A percentile compares a stretch with the other conserved stretches of the same genome.
Conservation (phyloP, 495 filamentous ascomycete genomes). For the Podospora conica region DNA sequence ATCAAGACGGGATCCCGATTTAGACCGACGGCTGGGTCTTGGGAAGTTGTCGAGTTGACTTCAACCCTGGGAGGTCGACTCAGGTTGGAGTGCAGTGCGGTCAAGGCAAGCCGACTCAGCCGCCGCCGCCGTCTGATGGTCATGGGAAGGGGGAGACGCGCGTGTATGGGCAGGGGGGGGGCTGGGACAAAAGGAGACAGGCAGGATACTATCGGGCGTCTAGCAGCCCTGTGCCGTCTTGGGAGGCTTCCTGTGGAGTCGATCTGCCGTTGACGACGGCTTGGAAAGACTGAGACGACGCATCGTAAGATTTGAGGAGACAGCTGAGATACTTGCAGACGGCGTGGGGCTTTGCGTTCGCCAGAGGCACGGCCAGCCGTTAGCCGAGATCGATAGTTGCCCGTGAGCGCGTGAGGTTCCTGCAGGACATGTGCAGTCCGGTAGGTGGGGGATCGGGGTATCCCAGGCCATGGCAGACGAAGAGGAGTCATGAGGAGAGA, state of each 20-base stretch:
- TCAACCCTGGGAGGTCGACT: not conserved
- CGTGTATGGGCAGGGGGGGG: not conserved
- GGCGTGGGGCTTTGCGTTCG: not conserved
- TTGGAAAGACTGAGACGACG: not conserved
- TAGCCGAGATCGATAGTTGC: not conserved
- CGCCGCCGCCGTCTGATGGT: not conserved
- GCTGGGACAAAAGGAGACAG: not conserved
- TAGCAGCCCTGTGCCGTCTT: not conserved
- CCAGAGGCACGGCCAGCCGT: not conserved
- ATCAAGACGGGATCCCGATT: not conserved
- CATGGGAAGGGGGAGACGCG: not conserved
- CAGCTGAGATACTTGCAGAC: not conserved
- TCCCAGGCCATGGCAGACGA: not conserved
- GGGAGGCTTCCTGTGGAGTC: not conserved
- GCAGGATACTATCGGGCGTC: not conserved
- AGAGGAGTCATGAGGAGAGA: not conserved
- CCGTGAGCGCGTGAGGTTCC: not conserved
- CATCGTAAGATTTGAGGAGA: not conserved
- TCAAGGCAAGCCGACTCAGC: not conserved
- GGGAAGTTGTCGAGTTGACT: not conserved
- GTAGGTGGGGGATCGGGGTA: not conserved
- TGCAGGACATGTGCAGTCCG: not conserved
- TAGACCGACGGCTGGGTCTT: not conserved
- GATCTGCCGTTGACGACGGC: not conserved
- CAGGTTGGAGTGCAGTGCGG: not conserved